Conservation (phyloP, 768 basidiomycete species). For the Tylopilus sp. region DNA sequence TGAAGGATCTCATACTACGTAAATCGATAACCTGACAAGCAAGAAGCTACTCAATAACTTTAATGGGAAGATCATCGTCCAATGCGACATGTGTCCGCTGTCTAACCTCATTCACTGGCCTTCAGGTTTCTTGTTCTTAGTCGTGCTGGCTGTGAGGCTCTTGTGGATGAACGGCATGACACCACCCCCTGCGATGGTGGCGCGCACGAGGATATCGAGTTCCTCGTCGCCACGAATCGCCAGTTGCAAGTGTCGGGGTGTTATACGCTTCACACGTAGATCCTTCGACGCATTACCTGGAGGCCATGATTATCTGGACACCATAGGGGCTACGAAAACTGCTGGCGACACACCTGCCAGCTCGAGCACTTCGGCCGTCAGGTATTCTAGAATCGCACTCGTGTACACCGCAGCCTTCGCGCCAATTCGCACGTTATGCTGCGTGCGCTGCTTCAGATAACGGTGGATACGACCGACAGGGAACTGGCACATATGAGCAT, state of each 20-base stretch:
- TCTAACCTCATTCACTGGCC: constrained; percentile 19
- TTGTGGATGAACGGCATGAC: constrained; percentile 89
- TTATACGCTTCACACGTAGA: constrained; percentile 95
- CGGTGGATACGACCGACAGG: constrained; percentile 98
- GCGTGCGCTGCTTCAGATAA: constrained; percentile 88
- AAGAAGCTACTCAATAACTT: constrained; percentile 18
- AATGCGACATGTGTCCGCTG: neutral
- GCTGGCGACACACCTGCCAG: constrained; percentile 68
- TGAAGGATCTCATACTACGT: constrained; percentile 13
- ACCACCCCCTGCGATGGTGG: constrained; percentile 90
- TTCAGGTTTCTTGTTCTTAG: constrained; percentile 47
- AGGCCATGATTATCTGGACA: neutral
- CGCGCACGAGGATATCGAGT: constrained; percentile 90
- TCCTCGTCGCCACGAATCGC: constrained; percentile 98
- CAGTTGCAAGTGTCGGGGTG: constrained; percentile 91
- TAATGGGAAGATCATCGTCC: constrained; percentile 6
- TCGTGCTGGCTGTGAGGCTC: constrained; percentile 54
- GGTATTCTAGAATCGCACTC: constrained; percentile 93
- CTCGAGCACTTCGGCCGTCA: constrained; percentile 95
- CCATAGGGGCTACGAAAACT: neutral
- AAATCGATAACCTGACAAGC: constrained; percentile 5
- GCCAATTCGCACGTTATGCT: constrained; percentile 92
- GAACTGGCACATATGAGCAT: constrained; percentile 49
- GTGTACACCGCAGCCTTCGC: constrained; percentile 98
- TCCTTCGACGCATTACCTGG: constrained; percentile 96